These are phyloP conservation scores for Vitis hybrid DNA, from an alignment of 177 flowering plant genomes.

Conservation along the genomic window DNA sequence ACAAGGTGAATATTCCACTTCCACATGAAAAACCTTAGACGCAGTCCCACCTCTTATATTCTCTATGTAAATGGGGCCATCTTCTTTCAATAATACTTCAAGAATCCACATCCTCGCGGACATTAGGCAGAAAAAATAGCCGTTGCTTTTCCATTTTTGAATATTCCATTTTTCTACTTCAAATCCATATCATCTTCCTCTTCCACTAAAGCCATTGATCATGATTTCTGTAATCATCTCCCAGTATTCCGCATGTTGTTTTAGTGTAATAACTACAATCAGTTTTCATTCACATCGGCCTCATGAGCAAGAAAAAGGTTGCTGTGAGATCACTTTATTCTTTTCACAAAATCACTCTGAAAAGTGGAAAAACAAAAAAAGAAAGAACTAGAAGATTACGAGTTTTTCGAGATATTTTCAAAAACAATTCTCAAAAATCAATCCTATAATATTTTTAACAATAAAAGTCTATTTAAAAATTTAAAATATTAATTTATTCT, in stretches of 20 bases:
- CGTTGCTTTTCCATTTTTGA: constrained; percentile 29
- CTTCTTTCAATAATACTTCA: constrained; percentile 23
- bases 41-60: constrained; percentile 15
- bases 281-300: no score
- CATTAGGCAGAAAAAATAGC: constrained; percentile 19
- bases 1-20: constrained; percentile 28
- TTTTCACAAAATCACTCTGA: no score
- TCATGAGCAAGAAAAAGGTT: no score
- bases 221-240: background rate
- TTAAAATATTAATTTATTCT: no score
- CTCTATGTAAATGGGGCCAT: constrained; percentile 14
- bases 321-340: no score
- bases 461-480: no score
- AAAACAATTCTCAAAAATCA: no score
- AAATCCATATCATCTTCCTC: background rate
- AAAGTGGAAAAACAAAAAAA: no score
- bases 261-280: background rate
- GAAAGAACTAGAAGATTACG: no score
- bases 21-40: constrained; percentile 15
- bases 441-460: no score
- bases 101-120: constrained; percentile 29
- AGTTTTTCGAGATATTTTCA: no score
- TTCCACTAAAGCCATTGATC: background rate
- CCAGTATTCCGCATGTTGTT: no score
- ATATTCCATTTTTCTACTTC: constrained; percentile 13